These are phyloP conservation scores for Pulicaria dysenterica DNA, from an alignment of 129 eudicot genomes.

Conservation along the genomic window DNA sequence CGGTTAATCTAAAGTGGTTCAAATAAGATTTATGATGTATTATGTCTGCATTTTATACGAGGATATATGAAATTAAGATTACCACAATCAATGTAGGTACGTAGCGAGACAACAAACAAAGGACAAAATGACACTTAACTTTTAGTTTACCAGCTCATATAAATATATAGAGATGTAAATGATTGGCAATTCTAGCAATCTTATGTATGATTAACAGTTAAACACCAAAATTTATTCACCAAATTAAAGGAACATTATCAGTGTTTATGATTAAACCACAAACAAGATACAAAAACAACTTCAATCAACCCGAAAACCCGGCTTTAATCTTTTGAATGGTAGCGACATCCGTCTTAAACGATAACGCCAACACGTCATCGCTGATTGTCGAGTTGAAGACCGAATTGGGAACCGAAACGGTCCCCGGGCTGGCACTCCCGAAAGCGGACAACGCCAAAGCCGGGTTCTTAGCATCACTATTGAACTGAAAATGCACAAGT, in stretches of 20 bases:
- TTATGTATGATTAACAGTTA: not conserved
- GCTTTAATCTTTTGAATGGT: slow-evolving; percentile 34
- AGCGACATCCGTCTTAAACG: slow-evolving; percentile 38
- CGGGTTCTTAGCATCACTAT: slow-evolving; percentile 17
- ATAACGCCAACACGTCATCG: slow-evolving; percentile 23
- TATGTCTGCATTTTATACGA: too few relatives aligned
- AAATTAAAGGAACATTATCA: not conserved
- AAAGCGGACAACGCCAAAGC: slow-evolving; percentile 29
- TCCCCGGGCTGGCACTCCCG: slow-evolving; percentile 30
- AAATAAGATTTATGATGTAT: too few relatives aligned
- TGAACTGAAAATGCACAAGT: slow-evolving; percentile 38
- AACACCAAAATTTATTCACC: not conserved
- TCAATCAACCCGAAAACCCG: slow-evolving; percentile 13
- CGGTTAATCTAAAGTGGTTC: too few relatives aligned
- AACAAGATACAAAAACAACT: not conserved
- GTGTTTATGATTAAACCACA: slow-evolving; percentile 19
- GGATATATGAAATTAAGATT: too few relatives aligned
- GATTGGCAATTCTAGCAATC: not conserved
- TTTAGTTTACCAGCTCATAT: too few relatives aligned
- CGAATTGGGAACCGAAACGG: slow-evolving; percentile 21
- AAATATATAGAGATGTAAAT: too few relatives aligned
- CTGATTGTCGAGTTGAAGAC: slow-evolving; percentile 26
- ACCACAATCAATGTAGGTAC: too few relatives aligned
- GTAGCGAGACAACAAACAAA: too few relatives aligned
- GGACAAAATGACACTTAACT: too few relatives aligned